A percentile compares a stretch with the other conserved stretches of the same genome.
phyloP scores from a whole-genome alignment of 73 alveolate species.

The Halteria grandinella region DNA sequence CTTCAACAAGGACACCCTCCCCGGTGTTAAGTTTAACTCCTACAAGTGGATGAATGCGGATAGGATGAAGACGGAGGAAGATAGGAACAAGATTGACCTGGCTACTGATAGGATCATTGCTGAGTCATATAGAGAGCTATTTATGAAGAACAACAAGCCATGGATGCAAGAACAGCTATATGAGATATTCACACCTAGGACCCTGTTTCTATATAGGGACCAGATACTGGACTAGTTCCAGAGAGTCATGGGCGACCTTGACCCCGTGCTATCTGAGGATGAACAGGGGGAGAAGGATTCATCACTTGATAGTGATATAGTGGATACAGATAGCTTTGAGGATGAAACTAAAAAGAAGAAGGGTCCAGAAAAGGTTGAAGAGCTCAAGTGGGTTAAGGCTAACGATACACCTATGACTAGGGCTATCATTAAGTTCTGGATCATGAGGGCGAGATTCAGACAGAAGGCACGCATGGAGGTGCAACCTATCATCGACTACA shows the following conservation, averaged over 20 bases:
- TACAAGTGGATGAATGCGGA: slow-evolving; percentile 61
- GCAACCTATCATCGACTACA: slow-evolving; percentile 27
- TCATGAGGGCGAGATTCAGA: slow-evolving; percentile 57
- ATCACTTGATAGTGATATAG: neutral
- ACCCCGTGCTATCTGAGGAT: slow-evolving; percentile 37
- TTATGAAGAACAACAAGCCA: slow-evolving; percentile 74
- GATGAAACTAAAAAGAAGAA: slow-evolving; percentile 19
- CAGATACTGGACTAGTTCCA: slow-evolving; percentile 69
- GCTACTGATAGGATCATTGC: slow-evolving; percentile 79
- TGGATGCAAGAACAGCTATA: slow-evolving; percentile 81
- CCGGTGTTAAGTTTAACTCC: slow-evolving; percentile 40
- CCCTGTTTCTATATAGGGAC: slow-evolving; percentile 71
- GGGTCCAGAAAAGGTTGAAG: slow-evolving; percentile 36
- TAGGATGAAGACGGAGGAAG: slow-evolving; percentile 74
- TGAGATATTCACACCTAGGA: slow-evolving; percentile 80
- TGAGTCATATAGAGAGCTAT: slow-evolving; percentile 73
- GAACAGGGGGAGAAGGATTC: neutral
- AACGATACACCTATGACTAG: slow-evolving; percentile 34
- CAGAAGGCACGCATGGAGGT: slow-evolving; percentile 49
- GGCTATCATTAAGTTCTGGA: slow-evolving; percentile 65
- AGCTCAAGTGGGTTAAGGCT: slow-evolving; percentile 60
- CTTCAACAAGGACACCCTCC: slow-evolving; percentile 33
- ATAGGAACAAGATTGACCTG: slow-evolving; percentile 67
- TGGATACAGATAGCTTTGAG: slow-evolving; percentile 4
- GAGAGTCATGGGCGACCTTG: slow-evolving; percentile 57